phyloP scores from a whole-genome alignment of 78 protist genomes.

The Abeoforma whisleri region DNA sequence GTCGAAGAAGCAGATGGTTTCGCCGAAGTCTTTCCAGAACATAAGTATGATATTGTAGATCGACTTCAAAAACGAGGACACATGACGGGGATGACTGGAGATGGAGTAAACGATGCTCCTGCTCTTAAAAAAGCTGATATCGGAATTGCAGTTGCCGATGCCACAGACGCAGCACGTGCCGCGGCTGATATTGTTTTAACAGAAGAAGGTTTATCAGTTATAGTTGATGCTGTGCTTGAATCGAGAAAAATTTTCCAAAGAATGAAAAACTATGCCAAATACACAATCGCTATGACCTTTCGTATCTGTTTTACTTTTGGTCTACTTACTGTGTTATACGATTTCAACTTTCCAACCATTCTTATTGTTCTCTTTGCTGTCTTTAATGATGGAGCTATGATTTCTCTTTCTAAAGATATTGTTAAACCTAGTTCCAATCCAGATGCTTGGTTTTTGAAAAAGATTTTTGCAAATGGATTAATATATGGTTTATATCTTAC shows the following conservation, averaged over 20 bases:
- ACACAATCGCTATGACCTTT: conserved; percentile 53
- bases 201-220: conserved; percentile 66
- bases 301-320: conserved; percentile 59
- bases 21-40: conserved; percentile 79
- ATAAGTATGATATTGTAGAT: conserved; percentile 76
- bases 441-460: conserved; percentile 52
- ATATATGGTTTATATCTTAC: conserved; percentile 58
- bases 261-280: conserved; percentile 63
- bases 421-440: conserved; percentile 58
- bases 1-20: conserved; percentile 68
- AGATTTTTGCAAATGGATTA: conserved; percentile 40
- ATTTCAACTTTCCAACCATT: conserved; percentile 62
- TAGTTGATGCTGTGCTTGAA: conserved; percentile 62
- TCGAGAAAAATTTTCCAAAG: conserved; percentile 71
- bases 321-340: conserved; percentile 49
- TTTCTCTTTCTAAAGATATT: conserved; percentile 63
- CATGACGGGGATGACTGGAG: conserved; percentile 86
- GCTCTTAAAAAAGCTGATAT: conserved; percentile 87
- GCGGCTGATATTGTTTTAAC: conserved; percentile 79
- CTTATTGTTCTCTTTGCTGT: conserved; percentile 65
- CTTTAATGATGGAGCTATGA: conserved; percentile 68
- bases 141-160: conserved; percentile 85
- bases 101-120: conserved; percentile 95
- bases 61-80: conserved; percentile 55
- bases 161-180: conserved; percentile 73